Conservation (phyloP, 306 rosid genomes). For the Quercus berberidifolia region DNA sequence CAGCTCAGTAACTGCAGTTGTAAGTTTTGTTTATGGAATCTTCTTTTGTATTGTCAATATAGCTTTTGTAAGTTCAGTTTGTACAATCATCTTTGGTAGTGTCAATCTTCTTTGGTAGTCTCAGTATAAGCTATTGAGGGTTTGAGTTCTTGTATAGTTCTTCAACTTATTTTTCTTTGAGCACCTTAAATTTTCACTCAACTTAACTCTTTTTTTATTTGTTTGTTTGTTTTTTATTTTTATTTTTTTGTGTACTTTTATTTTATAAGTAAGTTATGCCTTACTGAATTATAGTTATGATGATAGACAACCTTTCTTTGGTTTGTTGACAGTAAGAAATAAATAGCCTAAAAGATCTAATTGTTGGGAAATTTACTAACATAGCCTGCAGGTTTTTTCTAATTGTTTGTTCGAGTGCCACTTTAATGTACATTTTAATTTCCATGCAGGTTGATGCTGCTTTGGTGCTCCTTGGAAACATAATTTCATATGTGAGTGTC, state of each 20-base stretch:
- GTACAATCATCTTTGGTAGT: neutral
- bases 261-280: neutral
- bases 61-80: neutral
- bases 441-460: conserved; percentile 83
- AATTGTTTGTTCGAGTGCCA: conserved; percentile 1
- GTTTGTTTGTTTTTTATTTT: no score
- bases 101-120: no score
- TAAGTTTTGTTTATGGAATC: conserved; percentile 41
- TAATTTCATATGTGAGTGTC: conserved; percentile 69
- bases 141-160: neutral
- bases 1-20: conserved; percentile 66
- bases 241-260: no score
- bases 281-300: neutral
- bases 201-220: no score
- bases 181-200: no score
- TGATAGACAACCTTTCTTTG: neutral
- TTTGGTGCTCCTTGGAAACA: conserved; percentile 71
- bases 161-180: no score
- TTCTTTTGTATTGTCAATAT: no score
- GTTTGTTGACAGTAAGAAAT: no score
- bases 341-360: neutral
- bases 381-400: neutral
- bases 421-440: conserved; percentile 23
- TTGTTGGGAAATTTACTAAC: neutral
- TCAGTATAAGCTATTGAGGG: neutral